Evolutionary conservation across 2,329 filamentous ascomycete species (phyloP), one percentile per base, ranked within the genome.

Genomic region (Trichoderma sp.): DNA sequence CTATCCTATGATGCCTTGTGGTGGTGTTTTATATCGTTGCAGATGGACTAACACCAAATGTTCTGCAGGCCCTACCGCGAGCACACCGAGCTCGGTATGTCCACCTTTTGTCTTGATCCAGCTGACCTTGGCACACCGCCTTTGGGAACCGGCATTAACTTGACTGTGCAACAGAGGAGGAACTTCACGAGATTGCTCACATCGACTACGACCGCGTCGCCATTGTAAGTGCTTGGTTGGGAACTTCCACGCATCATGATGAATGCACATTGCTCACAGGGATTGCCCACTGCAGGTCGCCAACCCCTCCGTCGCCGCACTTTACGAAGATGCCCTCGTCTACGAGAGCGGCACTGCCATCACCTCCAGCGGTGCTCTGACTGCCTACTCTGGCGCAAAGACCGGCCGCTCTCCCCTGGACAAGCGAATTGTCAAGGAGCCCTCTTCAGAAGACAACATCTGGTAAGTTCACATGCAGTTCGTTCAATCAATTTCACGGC

Each of bases 141-240:
- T 61, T n/a, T 56, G 34, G n/a, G 51, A 57, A 57, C 34, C 18
- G 51, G 64, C 21, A 67, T 67, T 67, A 58, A 67, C 51, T n/a
- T 18, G 51, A 18, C 6, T 43, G 18, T 28, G 7, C 39, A 34
- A 68, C 76, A 85, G 88, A 99, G 86, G 94, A 98, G 86, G 94
- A 97, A 83, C 92, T 99, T 74, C 95, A 98, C 84, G 94, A 98
- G 84, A 94, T 92, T 81, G 96, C 96, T 77, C 95, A 99, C 88
- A 99, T 99, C 81, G 96, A 99, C 88, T 99, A 98, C 83, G 93
- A 98, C 85, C 93, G 94, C 81, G 96, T 99, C 80, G 93, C 96
- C 75, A 99, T 99, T 87, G 95, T 97, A 89, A 83, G 93, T 74
- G n/a, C 18, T n/a, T 26, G 36, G 2, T 30, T 8, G 32, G 1